These are phyloP conservation scores for Zangia roseola DNA, from an alignment of 768 basidiomycete species.

Conservation along the genomic window DNA sequence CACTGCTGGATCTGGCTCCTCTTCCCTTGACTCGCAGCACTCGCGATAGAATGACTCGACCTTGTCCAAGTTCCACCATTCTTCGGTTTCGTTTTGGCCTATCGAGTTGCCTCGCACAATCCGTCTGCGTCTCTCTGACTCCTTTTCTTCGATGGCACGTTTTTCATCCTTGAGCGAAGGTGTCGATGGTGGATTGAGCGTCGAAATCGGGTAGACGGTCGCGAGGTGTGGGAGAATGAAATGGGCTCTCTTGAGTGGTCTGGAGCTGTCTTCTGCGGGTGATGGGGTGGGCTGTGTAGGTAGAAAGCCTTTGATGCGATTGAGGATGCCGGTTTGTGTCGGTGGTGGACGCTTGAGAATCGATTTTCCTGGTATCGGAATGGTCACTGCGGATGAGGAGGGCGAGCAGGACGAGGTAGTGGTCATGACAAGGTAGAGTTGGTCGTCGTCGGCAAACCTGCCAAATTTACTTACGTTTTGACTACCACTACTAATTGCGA, in stretches of 20 bases:
- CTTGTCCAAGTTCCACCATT: constrained; percentile 85
- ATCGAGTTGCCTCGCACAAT: constrained; percentile 58
- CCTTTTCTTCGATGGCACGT: constrained; percentile 72
- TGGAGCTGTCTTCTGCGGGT: constrained; percentile 43
- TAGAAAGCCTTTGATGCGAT: constrained; percentile 71
- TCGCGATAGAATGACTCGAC: constrained; percentile 87
- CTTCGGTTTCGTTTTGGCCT: constrained; percentile 39
- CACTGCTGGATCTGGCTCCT: constrained; percentile 61
- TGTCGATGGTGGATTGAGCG: constrained; percentile 78
- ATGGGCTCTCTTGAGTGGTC: constrained; percentile 82
- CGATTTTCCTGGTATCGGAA: constrained; percentile 75
- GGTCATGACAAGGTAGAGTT: constrained; percentile 14
- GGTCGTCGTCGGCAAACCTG: background rate
- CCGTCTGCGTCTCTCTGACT: constrained; percentile 63
- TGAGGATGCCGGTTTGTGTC: constrained; percentile 65
- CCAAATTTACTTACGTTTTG: no score
- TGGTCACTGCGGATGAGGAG: constrained; percentile 79
- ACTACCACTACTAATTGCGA: no score
- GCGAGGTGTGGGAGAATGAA: constrained; percentile 87
- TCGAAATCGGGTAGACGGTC: constrained; percentile 89
- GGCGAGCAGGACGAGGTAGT: constrained; percentile 53
- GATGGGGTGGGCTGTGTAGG: constrained; percentile 48
- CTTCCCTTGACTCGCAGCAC: constrained; percentile 77
- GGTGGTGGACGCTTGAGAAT: constrained; percentile 79
- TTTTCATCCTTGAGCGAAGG: constrained; percentile 80